Evolutionary conservation across 2,329 filamentous ascomycete species (phyloP), one percentile per base, ranked within the genome.

Genomic region (Aspergillus udagawae): DNA sequence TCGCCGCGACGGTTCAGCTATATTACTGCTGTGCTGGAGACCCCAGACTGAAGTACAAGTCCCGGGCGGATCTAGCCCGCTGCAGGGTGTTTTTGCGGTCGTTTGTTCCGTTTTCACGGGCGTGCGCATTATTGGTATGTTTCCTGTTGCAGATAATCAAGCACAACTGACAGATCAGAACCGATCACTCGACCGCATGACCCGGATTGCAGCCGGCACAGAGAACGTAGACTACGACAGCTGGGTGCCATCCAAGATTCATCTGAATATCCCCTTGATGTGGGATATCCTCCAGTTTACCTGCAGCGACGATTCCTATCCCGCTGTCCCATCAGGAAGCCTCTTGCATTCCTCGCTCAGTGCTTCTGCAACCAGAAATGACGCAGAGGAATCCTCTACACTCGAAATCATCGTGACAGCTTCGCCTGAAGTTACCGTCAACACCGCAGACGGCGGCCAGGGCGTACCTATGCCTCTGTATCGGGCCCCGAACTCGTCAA

Each of bases 11-110:
- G 0, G 79, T 83, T 2, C 81, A 82, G 53, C 70, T 83, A 0
- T 83, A 82, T 60, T 82, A 80, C 58, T 82, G 80, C 63, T 81
- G 80, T 44, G 80, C 80, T 0, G 78, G 78, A 0, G 78, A 80
- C 6, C 63, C 77, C 0, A 71, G 76, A 51, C 62, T 82, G 10
- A 82, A 80, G 58, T 76, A 79, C 63, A 82, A 82, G 64, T 82
- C 79, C 0, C 80, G 80, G 29, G 76, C 77, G 1, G 80, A 82
- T 57, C 80, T 82, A 68, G 75, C 77, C 1, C 82, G 82, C 57
- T 82, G 80, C 58, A 72, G 77, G 52, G 72, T 72, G 50, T 82
- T 82, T 59, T 57, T 82, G 25, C 79, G 81, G 60, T 73, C 71
- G 27, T 82, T 82, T 55, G 70, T 80, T 1, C 72, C 75, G 0